Base-by-base conservation (phyloP, 345 rosid genomes). In the Acer negundo region DNA sequence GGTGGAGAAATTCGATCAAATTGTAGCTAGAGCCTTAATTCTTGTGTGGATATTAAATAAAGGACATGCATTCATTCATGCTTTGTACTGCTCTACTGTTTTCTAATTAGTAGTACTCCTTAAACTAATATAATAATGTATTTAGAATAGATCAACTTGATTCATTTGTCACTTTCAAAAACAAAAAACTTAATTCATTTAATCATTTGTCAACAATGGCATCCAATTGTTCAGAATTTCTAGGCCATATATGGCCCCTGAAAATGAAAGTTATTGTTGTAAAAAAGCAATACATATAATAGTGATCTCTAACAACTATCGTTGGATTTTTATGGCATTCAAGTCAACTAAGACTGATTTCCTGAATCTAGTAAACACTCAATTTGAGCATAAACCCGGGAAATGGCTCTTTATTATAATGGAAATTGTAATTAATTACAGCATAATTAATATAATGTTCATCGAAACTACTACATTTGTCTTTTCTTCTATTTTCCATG, bases 1-100 rank as follows among this genome's bases (percentile, higher is more conserved):
- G 75, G 83, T 0, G 97, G 97, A 15, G 87, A 94, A 77, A 84
- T 93, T 56, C 84, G 97, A 40, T 82, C 80, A 1, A 86, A 91
- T 72, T 94, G 94, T 76, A 82, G 91, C 55, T 49, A 13, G 55
- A 49, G 55, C 55, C 55, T 31, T 42, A 9, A 6, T 49, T 49
- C 12, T 49, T 49, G 16, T 11, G 55, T 49, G 55, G 55, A 49
- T 13, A 42, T 7, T 47, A 1, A 47, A 10, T 11, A 47, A 47
- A n/a, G 53, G 53, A 47, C 53, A 47, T 47, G 53, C 53, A 10
- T 46, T 2, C 16, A 28, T 28, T 28, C 2, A 47, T 47, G 15
- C 12, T 47, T 47, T 3, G 55, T 49, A 49, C 55, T 12, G 13
- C 38, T 31, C 4, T 49, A 13, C 5, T 49, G 4, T 13, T 11